phyloP scores from a whole-genome alignment of 331 rosid species.

The Prunus yedoensis region DNA sequence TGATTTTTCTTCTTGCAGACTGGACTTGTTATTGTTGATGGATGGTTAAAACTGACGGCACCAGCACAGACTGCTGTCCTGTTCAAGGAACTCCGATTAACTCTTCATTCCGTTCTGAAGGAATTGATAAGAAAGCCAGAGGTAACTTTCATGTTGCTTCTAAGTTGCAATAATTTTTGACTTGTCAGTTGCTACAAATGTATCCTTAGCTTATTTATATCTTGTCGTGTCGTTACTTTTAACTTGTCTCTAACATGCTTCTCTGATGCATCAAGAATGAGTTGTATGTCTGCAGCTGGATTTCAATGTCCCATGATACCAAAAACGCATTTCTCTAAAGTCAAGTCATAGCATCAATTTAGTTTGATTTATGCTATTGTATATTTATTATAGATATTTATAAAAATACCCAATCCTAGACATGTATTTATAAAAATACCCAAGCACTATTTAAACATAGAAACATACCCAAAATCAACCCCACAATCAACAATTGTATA shows the following conservation, averaged over 20 bases:
- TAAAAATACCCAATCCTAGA: too few species aligned
- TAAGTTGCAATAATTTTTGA: neutral
- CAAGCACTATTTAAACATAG: too few species aligned
- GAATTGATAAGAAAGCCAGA: conserved; percentile 81
- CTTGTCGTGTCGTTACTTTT: neutral
- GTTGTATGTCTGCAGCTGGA: neutral
- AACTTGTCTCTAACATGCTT: neutral
- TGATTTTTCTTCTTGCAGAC: conserved; percentile 40
- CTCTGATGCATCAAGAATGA: neutral
- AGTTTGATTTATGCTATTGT: neutral
- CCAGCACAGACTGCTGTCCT: conserved; percentile 97
- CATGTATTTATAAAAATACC: too few species aligned
- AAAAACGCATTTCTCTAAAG: neutral
- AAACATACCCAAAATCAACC: too few species aligned
- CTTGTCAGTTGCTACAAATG: conserved; percentile 16
- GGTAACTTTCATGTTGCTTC: conserved; percentile 41
- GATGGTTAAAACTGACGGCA: conserved; percentile 92
- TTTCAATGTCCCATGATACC: neutral
- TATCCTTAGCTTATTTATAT: neutral
- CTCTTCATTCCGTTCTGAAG: conserved; percentile 80
- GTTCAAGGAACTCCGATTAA: conserved; percentile 81
- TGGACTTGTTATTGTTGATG: conserved; percentile 75
- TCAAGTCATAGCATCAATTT: neutral
- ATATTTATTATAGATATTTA: neutral
- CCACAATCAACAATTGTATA: too few species aligned